Evolutionary conservation across 2,329 filamentous ascomycete genomes (phyloP).

Genomic region (Stemphylium beticola): DNA sequence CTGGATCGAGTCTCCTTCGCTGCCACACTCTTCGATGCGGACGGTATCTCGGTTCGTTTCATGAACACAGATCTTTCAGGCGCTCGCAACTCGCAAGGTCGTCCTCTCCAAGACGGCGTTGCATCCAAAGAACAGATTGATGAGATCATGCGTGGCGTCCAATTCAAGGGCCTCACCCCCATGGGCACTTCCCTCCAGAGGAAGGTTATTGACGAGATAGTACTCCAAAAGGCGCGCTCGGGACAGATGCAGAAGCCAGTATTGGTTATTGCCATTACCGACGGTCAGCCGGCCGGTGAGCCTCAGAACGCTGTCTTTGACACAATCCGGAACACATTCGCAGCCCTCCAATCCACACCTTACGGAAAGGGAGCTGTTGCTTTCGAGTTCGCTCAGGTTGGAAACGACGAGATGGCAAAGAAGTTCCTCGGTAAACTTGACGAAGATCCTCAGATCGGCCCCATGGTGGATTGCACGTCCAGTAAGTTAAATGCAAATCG

Average conservation of each 20-base stretch:
- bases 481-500: slow-evolving; percentile 55
- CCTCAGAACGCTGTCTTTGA: slow-evolving; percentile 62
- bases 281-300: slow-evolving; percentile 70
- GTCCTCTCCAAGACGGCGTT: slow-evolving; percentile 60
- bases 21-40: slow-evolving; percentile 71
- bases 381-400: slow-evolving; percentile 73
- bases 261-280: slow-evolving; percentile 69
- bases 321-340: slow-evolving; percentile 61
- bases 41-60: slow-evolving; percentile 72
- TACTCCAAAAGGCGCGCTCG: slow-evolving; percentile 60
- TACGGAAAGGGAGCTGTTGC: slow-evolving; percentile 66
- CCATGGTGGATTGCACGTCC: slow-evolving; percentile 70
- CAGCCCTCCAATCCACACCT: slow-evolving; percentile 56
- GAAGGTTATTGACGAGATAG: slow-evolving; percentile 68
- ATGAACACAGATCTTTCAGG: slow-evolving; percentile 65
- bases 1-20: slow-evolving; percentile 68
- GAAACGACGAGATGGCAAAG: slow-evolving; percentile 68
- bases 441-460: slow-evolving; percentile 65
- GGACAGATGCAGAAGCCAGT: slow-evolving; percentile 67
- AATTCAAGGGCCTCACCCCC: slow-evolving; percentile 70
- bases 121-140: slow-evolving; percentile 64
- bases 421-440: slow-evolving; percentile 70
- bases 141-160: slow-evolving; percentile 62
- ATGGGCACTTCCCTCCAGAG: slow-evolving; percentile 67
- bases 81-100: slow-evolving; percentile 34